Percentiles rank a stretch among this genome's conserved stretches.
Conservation (phyloP, 2,329 filamentous ascomycete genomes). For the Trichoderma koningiopsis region DNA sequence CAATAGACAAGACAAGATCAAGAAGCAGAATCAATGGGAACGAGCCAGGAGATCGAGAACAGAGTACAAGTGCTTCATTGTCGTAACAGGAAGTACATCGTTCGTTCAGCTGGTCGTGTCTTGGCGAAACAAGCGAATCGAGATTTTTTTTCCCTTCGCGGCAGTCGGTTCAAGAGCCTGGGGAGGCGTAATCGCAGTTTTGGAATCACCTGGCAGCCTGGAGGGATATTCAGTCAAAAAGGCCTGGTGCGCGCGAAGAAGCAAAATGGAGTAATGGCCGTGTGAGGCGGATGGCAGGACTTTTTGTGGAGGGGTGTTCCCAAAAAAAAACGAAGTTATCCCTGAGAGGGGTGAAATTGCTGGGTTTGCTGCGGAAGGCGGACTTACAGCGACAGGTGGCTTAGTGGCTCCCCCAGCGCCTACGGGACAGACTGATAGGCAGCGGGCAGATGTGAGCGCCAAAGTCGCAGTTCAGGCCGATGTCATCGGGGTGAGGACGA, state of each 20-base stretch:
- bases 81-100: constrained; percentile 48
- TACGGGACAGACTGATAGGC: constrained; percentile 3
- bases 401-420: constrained; percentile 21
- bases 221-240: constrained; percentile 11
- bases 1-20: constrained; percentile 48
- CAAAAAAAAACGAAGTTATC: constrained; percentile 22
- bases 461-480: constrained; percentile 28
- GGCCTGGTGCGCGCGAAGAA: constrained; percentile 12
- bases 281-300: constrained; percentile 17
- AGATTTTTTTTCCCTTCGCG: constrained; percentile 2
- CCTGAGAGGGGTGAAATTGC: constrained; percentile 26
- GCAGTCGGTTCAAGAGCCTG: constrained; percentile 9
- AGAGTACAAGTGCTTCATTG: constrained; percentile 59
- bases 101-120: constrained; percentile 25
- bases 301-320: constrained; percentile 27
- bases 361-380: constrained; percentile 23
- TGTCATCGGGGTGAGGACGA: constrained; percentile 30
- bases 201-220: constrained; percentile 19
- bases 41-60: constrained; percentile 52
- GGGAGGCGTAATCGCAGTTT: constrained; percentile 4
- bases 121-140: constrained; percentile 13
- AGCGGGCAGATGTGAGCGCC: constrained; percentile 20
- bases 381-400: constrained; percentile 28
- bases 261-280: constrained; percentile 1
- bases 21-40: constrained; percentile 57